Percentiles rank a stretch among this genome's conserved stretches.
phyloP scores from a whole-genome alignment of 345 rosid genomes.

The Salix koriyanagi region DNA sequence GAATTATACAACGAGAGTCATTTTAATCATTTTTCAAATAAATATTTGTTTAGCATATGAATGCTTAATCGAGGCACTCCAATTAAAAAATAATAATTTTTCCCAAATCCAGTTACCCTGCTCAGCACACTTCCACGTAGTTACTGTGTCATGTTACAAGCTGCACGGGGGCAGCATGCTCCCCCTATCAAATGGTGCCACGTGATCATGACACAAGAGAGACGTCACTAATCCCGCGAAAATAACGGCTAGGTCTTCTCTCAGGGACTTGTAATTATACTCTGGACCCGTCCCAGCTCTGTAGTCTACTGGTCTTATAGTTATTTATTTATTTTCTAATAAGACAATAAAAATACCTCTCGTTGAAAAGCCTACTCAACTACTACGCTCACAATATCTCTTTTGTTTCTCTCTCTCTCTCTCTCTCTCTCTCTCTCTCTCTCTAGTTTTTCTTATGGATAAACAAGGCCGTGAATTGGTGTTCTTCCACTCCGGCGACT shows the following conservation, averaged over 20 bases:
- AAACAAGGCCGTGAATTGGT: conserved; percentile 50
- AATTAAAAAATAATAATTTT: too few species aligned
- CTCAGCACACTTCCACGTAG: neutral
- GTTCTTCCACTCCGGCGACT: conserved; percentile 53
- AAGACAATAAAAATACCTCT: neutral
- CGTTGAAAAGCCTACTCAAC: conserved; percentile 28
- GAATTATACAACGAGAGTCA: too few species aligned
- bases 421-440: conserved; percentile 8
- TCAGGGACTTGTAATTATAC: conserved; percentile 7
- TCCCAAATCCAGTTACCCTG: neutral
- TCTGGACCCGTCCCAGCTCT: conserved; percentile 17
- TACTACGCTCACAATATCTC: conserved; percentile 3
- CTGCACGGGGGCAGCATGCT: neutral
- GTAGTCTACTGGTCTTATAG: neutral
- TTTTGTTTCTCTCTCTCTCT: conserved; percentile 9
- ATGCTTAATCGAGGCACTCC: too few species aligned
- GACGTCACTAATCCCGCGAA: conserved; percentile 30
- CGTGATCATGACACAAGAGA: conserved; percentile 1
- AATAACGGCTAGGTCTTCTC: conserved; percentile 45
- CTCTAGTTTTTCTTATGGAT: conserved; percentile 48
- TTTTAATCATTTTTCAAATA: too few species aligned
- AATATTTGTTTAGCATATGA: too few species aligned
- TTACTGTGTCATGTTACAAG: neutral
- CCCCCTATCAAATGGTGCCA: neutral
- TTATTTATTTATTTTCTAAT: neutral